phyloP scores from a whole-genome alignment of 345 rosid species.

The Linum trigynum region DNA sequence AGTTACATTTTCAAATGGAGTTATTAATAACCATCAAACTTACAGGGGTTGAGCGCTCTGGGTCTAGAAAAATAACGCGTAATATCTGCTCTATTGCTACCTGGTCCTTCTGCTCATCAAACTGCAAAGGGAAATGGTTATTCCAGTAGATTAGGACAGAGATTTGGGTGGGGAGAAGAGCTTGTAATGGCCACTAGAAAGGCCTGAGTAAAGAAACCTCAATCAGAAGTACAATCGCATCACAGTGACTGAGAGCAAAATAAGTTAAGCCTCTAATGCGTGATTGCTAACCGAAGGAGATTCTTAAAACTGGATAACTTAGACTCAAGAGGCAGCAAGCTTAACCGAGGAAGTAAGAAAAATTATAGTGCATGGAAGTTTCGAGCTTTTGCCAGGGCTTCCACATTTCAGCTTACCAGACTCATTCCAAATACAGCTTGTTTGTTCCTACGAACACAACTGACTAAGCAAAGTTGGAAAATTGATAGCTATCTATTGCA shows the following conservation, averaged over 20 bases:
- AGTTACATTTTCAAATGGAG: neutral
- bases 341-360: neutral
- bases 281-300: too few relatives aligned
- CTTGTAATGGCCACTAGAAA: too few relatives aligned
- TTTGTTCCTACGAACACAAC: neutral
- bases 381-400: too few relatives aligned
- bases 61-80: conserved; percentile 78
- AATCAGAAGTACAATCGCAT: neutral
- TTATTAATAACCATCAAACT: conserved; percentile 16
- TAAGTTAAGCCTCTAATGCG: too few relatives aligned
- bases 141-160: neutral
- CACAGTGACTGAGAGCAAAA: neutral
- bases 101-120: conserved; percentile 92
- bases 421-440: neutral
- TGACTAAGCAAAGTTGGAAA: neutral
- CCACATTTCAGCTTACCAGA: neutral
- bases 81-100: conserved; percentile 67
- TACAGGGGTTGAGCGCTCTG: conserved; percentile 67
- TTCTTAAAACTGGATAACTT: neutral
- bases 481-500: too few relatives aligned
- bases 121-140: conserved; percentile 33
- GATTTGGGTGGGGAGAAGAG: too few relatives aligned
- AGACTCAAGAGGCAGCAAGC: neutral
- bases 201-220: neutral
- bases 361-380: neutral